Evolutionary conservation across 306 rosid species (phyloP).

Genomic region (Luffa aegyptiaca): DNA sequence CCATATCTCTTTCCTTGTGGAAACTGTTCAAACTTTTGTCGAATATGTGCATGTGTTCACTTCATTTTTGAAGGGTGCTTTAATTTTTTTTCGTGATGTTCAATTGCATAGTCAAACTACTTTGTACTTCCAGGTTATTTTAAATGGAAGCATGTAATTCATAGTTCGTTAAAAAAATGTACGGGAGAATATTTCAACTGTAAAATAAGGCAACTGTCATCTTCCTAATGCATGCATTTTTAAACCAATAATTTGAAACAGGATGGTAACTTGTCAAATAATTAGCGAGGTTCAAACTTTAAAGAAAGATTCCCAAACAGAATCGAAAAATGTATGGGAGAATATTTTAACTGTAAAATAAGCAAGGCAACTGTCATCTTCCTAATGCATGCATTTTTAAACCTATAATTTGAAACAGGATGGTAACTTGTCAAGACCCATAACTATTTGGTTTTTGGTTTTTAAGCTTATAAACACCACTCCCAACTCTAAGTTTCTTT

Average conservation of each 20-base stretch:
- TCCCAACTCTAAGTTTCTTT: too few relatives aligned
- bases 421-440: not conserved
- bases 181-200: too few relatives aligned
- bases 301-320: not conserved
- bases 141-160: not conserved
- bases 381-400: not conserved
- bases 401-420: too few relatives aligned
- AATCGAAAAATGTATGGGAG: too few relatives aligned
- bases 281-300: not conserved
- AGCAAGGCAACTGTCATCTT: too few relatives aligned
- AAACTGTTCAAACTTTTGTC: not conserved
- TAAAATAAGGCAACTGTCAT: too few relatives aligned
- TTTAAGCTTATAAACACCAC: too few relatives aligned
- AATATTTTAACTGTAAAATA: too few relatives aligned
- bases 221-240: not conserved
- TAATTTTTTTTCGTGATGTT: not conserved
- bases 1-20: not conserved
- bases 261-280: not conserved
- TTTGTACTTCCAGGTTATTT: not conserved
- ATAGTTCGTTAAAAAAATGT: too few relatives aligned
- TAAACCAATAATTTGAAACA: not conserved
- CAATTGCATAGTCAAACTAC: not conserved
- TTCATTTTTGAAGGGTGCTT: not conserved
- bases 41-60: not conserved
- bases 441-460: too few relatives aligned